A percentile compares a stretch with the other conserved stretches of the same genome.
Conservation (phyloP, 345 rosid species). For the Gossypium rotundifolium region DNA sequence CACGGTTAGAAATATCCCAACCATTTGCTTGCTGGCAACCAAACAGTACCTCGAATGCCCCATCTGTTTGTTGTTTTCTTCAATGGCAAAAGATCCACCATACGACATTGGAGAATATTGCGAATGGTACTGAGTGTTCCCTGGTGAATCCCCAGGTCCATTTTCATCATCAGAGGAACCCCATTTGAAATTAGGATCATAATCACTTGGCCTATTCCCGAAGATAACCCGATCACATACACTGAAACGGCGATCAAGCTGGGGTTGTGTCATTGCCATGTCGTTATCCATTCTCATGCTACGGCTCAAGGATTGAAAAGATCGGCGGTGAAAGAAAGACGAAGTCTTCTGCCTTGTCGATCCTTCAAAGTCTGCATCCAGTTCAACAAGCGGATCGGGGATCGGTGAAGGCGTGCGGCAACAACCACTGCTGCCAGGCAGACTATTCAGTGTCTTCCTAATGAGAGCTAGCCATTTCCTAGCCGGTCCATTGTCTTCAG, state of each 20-base stretch:
- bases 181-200: constrained; percentile 57
- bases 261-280: constrained; percentile 37
- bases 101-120: constrained; percentile 44
- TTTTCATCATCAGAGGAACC: constrained; percentile 86
- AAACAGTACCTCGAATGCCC: constrained; percentile 69
- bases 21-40: constrained; percentile 98
- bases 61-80: constrained; percentile 44
- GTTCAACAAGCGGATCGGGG: constrained; percentile 80
- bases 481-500: constrained; percentile 95
- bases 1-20: constrained; percentile 82
- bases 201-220: constrained; percentile 55
- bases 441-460: constrained; percentile 74
- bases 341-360: constrained; percentile 45
- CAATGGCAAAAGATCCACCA: constrained; percentile 45
- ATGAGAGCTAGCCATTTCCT: constrained; percentile 88
- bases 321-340: constrained; percentile 72
- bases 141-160: constrained; percentile 58
- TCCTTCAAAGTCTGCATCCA: constrained; percentile 83
- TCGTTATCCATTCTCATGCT: constrained; percentile 67
- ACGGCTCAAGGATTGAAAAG: constrained; percentile 68
- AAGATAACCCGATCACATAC: constrained; percentile 74
- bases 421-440: constrained; percentile 56
- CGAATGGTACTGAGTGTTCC: constrained; percentile 23
- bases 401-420: constrained; percentile 74
- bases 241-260: constrained; percentile 70